Percentiles rank a stretch among this genome's conserved stretches.
Evolutionary conservation across 768 basidiomycete genomes (phyloP).

Genomic region (Lactifluus rugatus): DNA sequence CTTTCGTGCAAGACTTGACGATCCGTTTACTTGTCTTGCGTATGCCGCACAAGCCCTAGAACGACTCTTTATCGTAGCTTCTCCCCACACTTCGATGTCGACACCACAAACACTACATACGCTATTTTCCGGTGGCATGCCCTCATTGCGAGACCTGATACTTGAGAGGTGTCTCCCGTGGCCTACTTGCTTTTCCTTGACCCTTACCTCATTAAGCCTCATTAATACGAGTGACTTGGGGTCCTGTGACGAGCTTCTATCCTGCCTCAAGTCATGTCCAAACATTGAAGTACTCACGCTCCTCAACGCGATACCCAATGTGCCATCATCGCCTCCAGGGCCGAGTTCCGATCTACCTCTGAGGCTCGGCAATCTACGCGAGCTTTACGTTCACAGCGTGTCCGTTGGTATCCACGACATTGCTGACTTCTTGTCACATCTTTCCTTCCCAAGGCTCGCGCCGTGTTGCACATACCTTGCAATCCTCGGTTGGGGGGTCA

Average conservation of each 20-base stretch:
- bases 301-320: background rate
- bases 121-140: conserved; percentile 1
- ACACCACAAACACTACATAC: background rate
- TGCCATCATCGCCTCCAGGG: background rate
- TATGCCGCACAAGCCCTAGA: background rate
- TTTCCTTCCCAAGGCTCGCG: background rate
- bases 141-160: background rate
- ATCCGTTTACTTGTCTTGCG: background rate
- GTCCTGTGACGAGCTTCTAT: background rate
- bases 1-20: background rate
- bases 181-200: background rate
- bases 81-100: background rate
- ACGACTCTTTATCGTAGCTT: background rate
- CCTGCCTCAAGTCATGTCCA: background rate
- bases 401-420: background rate
- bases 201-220: background rate
- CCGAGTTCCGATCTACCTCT: conserved; percentile 5
- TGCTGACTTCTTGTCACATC: background rate
- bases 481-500: background rate
- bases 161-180: background rate
- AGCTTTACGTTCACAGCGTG: background rate
- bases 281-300: conserved; percentile 1
- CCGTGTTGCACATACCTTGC: background rate
- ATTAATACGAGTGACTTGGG: background rate
- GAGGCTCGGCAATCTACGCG: background rate